Evolutionary conservation across 2,329 filamentous ascomycete species (phyloP), one percentile per base, ranked within the genome.

Genomic region (Diaporthe caulivora): DNA sequence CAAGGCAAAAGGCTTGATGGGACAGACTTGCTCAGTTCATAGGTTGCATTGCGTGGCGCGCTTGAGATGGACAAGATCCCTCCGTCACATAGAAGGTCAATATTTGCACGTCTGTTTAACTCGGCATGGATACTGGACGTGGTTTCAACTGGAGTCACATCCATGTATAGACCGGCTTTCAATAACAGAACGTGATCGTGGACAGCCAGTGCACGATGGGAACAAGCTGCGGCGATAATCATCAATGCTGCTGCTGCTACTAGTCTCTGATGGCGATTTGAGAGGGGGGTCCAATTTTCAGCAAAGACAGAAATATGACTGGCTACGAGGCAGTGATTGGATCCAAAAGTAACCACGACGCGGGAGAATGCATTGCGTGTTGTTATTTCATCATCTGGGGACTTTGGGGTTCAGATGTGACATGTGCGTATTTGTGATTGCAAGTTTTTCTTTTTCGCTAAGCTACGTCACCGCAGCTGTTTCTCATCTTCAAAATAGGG

Each of bases 361-460:
- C 18, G 34, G 29, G 60, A 34, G 24, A 31, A 40, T 6, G 7
- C 18, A 24, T 51, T 37, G 3, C 31, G 11, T 31, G 10, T 40
- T 7, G 15, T 21, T 1, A 24, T 51, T n/a, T 26, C 21, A 21
- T 10, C 34, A 21, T n/a, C n/a, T n/a, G n/a, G 24, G 18, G 29
- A n/a, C 51, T 13, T 53, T 49, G 42, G 3, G n/a, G 1, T 11
- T 18, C 11, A 37, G 17, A 31, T 47, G 44, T 67, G 9, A 21
- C 40, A n/a, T 53, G 37, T 51, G n/a, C 31, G 15, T 31, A 37
- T 67, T 34, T 31, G 34, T 67, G 4, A 18, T 67, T 67, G 47
- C 47, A 37, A 53, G 11, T 26, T 40, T 40, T 67, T 67, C 47
- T 21, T 67, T 67, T 44, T 18, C 62, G 62, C 62, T 67, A 67